Base-by-base conservation (phyloP, 345 rosid species). In the Cardiospermum halicacabum region DNA sequence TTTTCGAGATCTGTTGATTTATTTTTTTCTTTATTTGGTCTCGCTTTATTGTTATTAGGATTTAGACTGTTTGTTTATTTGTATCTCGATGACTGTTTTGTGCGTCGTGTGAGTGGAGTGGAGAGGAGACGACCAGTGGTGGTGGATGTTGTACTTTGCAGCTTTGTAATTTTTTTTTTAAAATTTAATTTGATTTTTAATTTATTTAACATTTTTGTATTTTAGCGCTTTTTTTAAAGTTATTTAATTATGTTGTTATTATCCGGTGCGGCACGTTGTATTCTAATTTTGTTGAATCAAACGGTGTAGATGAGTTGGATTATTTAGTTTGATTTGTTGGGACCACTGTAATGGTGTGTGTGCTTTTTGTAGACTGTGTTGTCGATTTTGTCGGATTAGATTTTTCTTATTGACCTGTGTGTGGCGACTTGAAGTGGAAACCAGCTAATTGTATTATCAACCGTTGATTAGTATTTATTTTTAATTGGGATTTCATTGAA, bases 1-100 rank as follows among this genome's bases (percentile, higher is more conserved):
- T 78, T 73, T 59, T 37, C 11, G 31, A 54, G 40, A 7, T 48
- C 56, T 25, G 22, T 56, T 47, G 3, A 27, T 53, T 58, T 28
- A 1, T 26, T 28, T 59, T 45, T 31, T 56, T 59, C 51, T 31
- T 56, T 7, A 18, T 50, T 19, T 48, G n/a, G n/a, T n/a, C n/a
- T 42, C 1, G 12, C 22, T 10, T 27, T 60, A 7, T 34, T 34
- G 0, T 34, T 34, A 5, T 5, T 5, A 5, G 39, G 39, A 34
- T 67, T 62, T 50, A 18, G 66, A n/a, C n/a, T n/a, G n/a, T n/a
- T n/a, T n/a, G n/a, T n/a, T n/a, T n/a, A n/a, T n/a, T n/a, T n/a
- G n/a, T n/a, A n/a, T n/a, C n/a, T n/a, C n/a, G n/a, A n/a, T n/a
- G n/a, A n/a, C n/a, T n/a, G n/a, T n/a, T n/a, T n/a, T n/a, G n/a